A percentile compares a stretch with the other conserved stretches of the same genome.
Evolutionary conservation across 345 rosid species (phyloP).

Genomic region (Eutrema yunnanense): DNA sequence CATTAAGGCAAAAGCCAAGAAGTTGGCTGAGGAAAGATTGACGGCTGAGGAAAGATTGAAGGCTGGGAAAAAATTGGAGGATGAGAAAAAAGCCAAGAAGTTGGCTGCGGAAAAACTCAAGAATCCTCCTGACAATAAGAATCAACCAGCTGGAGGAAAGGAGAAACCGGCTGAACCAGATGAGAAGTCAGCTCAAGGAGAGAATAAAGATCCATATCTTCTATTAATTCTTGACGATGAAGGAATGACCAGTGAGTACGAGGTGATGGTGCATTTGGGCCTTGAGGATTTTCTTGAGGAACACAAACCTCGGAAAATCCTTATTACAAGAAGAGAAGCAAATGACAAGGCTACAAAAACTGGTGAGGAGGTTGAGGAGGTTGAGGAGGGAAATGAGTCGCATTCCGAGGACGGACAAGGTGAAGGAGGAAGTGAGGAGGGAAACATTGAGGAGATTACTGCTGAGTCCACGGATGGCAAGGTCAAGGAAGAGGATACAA

Average conservation of each 20-base stretch:
- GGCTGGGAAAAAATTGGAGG: too few relatives aligned
- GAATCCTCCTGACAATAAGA: neutral
- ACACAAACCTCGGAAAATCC: neutral
- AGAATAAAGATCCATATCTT: conserved; percentile 5
- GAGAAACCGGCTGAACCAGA: neutral
- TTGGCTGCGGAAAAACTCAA: neutral
- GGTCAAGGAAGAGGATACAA: too few relatives aligned
- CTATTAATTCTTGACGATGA: conserved; percentile 45
- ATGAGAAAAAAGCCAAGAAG: neutral
- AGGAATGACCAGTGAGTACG: neutral
- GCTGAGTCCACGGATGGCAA: too few relatives aligned
- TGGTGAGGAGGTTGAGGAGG: neutral
- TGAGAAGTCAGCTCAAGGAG: neutral
- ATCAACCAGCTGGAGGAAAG: neutral
- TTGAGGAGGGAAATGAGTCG: neutral
- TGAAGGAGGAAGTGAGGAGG: neutral
- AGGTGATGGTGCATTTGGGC: neutral
- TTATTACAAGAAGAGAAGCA: conserved; percentile 22
- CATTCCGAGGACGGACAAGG: neutral
- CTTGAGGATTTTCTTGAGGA: neutral
- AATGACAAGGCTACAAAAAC: neutral
- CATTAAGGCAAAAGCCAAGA: neutral
- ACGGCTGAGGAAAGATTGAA: too few relatives aligned
- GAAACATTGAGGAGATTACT: too few relatives aligned
- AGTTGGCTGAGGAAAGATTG: neutral